Evolutionary conservation across 2,329 filamentous ascomycete species (phyloP), one percentile per base, ranked within the genome.

Genomic region (Penicillium sp.): DNA sequence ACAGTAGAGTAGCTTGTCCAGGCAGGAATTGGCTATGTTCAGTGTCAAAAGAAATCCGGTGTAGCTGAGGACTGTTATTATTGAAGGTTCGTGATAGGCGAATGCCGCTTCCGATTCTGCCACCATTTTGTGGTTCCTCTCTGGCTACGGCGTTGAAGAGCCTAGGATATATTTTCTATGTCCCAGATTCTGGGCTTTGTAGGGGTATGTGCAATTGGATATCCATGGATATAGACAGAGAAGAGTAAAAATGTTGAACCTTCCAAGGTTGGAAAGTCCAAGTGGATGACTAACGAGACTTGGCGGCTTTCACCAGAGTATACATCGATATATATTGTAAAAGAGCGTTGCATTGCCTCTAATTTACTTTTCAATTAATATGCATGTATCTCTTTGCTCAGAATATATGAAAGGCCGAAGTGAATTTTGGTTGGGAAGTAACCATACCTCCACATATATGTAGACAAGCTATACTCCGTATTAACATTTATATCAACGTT

Each of bases 1-100:
- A 59, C 84, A 88, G 63, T 83, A 87, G 0, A 87, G 61, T 0
- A 79, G 56, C 13, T 68, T 72, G 57, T 88, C 79, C 1, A 88
- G 72, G 0, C 75, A 60, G 48, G 72, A 71, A 54, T 82, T 81
- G 52, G 79, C 57, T 6, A 77, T 39, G 55, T 87, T 87, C 39
- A 87, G 74, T 0, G 79, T 62, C 0, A 87, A 61, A 0, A 88
- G 64, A 56, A 89, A 83, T 0, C 80, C 80, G 0, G 82, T 70
- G 4, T 78, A 73, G 38, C 78, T 74, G 2, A 88, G 73, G 40
- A 88, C 77, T 0, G 73, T 76, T 8, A 69, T 55, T 17, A 87
- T 81, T 0, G 66, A 66, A 0, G 83, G 82, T 57, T 87, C 83
- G 49, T 83, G 75, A 61, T 86, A 87, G 0, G 80, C 70, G 24